phyloP scores from a whole-genome alignment of 495 filamentous ascomycete species.

The Podospora anserina region DNA sequence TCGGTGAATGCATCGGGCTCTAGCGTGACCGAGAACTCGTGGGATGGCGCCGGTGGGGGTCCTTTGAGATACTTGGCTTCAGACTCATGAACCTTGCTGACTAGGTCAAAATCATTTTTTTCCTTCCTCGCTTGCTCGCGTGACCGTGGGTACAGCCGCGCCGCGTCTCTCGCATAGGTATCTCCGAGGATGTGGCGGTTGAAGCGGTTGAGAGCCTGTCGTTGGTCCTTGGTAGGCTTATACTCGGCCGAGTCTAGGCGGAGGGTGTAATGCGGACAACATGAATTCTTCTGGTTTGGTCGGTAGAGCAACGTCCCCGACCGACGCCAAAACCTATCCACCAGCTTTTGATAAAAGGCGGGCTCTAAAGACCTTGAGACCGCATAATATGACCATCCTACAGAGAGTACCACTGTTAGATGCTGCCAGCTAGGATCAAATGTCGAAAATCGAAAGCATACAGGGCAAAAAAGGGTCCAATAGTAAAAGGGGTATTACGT shows the following conservation, averaged over 20 bases:
- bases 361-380: conserved; percentile 63
- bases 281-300: conserved; percentile 75
- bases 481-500: conserved; percentile 29
- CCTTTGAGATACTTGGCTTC: conserved; percentile 54
- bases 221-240: conserved; percentile 72
- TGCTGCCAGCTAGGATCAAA: conserved; percentile 1
- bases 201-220: conserved; percentile 86
- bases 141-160: conserved; percentile 69
- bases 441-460: neutral
- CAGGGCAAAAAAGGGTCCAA: neutral
- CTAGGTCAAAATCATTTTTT: conserved; percentile 71
- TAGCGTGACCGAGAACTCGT: conserved; percentile 73
- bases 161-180: conserved; percentile 68
- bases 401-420: neutral
- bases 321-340: conserved; percentile 89
- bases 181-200: conserved; percentile 80
- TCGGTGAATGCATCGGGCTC: conserved; percentile 78
- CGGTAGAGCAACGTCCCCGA: conserved; percentile 85
- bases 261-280: conserved; percentile 95
- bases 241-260: conserved; percentile 72
- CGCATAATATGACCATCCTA: conserved; percentile 85
- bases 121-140: conserved; percentile 76
- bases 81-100: conserved; percentile 66
- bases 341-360: conserved; percentile 72
- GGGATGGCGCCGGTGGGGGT: conserved; percentile 62